phyloP scores from a whole-genome alignment of 2,329 filamentous ascomycete species.

The Fusarium nematophilum region DNA sequence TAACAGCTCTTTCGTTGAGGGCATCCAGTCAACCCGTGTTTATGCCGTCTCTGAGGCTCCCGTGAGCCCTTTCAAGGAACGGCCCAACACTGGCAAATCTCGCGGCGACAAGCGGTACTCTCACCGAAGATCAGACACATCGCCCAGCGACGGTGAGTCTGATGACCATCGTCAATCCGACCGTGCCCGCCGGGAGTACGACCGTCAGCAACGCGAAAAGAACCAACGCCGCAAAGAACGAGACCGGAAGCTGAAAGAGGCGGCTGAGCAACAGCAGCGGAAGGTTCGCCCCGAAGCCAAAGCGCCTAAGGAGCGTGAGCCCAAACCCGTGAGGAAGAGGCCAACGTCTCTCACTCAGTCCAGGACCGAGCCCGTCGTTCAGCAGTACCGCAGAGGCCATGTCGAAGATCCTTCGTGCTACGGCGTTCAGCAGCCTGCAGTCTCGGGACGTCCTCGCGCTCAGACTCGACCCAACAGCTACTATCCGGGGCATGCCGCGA shows the following conservation, averaged over 20 bases:
- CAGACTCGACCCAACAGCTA: constrained; percentile 51
- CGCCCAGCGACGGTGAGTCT: constrained; percentile 52
- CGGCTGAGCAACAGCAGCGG: constrained; percentile 40
- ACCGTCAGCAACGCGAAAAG: constrained; percentile 46
- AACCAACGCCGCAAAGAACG: constrained; percentile 46
- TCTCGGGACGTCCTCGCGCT: constrained; percentile 48
- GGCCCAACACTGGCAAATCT: constrained; percentile 63
- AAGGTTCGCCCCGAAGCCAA: constrained; percentile 40
- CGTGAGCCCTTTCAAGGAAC: constrained; percentile 58
- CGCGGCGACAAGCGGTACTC: constrained; percentile 54
- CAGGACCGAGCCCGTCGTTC: constrained; percentile 48
- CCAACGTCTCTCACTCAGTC: constrained; percentile 48
- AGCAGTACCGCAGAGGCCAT: constrained; percentile 47
- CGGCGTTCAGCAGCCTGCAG: constrained; percentile 49
- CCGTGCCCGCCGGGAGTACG: constrained; percentile 39
- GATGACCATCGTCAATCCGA: constrained; percentile 56
- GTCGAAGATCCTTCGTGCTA: constrained; percentile 52
- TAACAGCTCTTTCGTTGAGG: constrained; percentile 55
- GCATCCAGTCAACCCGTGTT: constrained; percentile 52
- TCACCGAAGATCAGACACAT: constrained; percentile 52
- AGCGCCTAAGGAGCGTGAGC: constrained; percentile 43
- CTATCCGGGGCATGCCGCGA: constrained; percentile 47
- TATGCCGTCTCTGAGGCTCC: constrained; percentile 62
- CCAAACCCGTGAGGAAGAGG: constrained; percentile 44
- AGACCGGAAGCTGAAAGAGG: constrained; percentile 41